phyloP scores from a whole-genome alignment of 2,329 filamentous ascomycete genomes.

The Zymoseptoria crescenta region DNA sequence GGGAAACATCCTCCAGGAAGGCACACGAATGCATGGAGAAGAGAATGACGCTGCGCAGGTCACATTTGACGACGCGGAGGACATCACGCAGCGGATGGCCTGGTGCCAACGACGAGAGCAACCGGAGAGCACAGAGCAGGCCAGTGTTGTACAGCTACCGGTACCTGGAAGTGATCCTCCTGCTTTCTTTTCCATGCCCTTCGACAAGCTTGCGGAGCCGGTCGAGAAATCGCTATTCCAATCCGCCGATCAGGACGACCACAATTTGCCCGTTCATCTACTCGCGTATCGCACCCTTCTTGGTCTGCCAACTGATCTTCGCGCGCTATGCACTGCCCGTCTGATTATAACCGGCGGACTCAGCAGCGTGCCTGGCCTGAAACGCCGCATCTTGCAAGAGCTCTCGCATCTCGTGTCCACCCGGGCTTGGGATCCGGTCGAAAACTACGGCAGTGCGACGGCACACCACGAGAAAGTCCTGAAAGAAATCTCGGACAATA shows the following conservation, averaged over 20 bases:
- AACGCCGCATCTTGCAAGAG: slow-evolving; percentile 68
- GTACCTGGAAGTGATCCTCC: slow-evolving; percentile 10
- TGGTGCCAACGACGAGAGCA: slow-evolving; percentile 55
- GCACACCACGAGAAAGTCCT: slow-evolving; percentile 8
- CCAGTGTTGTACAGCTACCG: slow-evolving; percentile 20
- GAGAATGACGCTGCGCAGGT: slow-evolving; percentile 41
- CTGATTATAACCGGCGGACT: slow-evolving; percentile 81
- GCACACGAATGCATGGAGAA: slow-evolving; percentile 42
- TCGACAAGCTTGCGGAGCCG: slow-evolving; percentile 62
- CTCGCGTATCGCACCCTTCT: slow-evolving; percentile 71
- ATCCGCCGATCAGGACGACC: slow-evolving; percentile 64
- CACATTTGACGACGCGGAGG: slow-evolving; percentile 70
- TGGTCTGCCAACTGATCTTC: slow-evolving; percentile 69
- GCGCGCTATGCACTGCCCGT: slow-evolving; percentile 78
- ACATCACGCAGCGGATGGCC: slow-evolving; percentile 63
- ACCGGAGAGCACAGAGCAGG: slow-evolving; percentile 9
- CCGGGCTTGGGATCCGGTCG: slow-evolving; percentile 70
- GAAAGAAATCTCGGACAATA: slow-evolving; percentile 16
- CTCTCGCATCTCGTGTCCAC: slow-evolving; percentile 57
- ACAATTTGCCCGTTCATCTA: slow-evolving; percentile 71
- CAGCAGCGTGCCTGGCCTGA: slow-evolving; percentile 70
- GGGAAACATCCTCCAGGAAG: slow-evolving; percentile 52
- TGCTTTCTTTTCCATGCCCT: slow-evolving; percentile 53
- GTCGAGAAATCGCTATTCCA: slow-evolving; percentile 68
- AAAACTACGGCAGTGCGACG: slow-evolving; percentile 53